Percentiles rank a stretch among this genome's conserved stretches.
Conservation (phyloP, 768 basidiomycete genomes). For the Rubroboletus pulcherrimus region DNA sequence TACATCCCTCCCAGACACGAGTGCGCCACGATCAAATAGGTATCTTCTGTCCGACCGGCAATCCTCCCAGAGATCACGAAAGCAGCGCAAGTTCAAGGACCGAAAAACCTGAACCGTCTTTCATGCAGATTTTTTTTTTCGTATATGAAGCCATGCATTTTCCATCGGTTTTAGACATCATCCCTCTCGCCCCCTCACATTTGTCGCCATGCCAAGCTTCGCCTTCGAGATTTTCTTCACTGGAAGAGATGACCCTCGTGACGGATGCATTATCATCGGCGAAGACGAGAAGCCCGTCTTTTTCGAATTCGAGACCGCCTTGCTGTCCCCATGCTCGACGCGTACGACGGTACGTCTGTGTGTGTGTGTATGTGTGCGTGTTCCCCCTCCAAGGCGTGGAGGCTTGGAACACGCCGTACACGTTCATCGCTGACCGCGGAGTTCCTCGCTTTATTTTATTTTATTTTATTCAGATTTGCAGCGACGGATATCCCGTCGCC, state of each 20-base stretch:
- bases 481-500: constrained; percentile 51
- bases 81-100: constrained; percentile 27
- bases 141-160: constrained; percentile 30
- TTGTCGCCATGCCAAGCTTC: constrained; percentile 30
- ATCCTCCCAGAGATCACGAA: constrained; percentile 47
- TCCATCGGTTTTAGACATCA: constrained; percentile 1
- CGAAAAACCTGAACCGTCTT: constrained; percentile 29
- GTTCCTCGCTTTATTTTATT: too few species aligned
- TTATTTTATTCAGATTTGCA: constrained; percentile 23
- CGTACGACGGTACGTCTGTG: constrained; percentile 26
- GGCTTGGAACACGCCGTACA: neutral
- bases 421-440: too few species aligned
- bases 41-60: constrained; percentile 42
- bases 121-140: constrained; percentile 4
- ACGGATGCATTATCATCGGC: constrained; percentile 63
- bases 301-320: constrained; percentile 62
- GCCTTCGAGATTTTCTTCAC: constrained; percentile 66
- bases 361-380: too few species aligned
- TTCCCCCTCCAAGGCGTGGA: too few species aligned
- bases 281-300: constrained; percentile 56
- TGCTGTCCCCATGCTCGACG: constrained; percentile 16
- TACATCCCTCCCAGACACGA: constrained; percentile 34
- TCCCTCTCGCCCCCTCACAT: neutral
- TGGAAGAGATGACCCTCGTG: constrained; percentile 62
- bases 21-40: constrained; percentile 49